Evolutionary conservation across 225 moss, liverwort and hornwort genomes (phyloP).

Genomic region (Bryoerythrophyllum caledonicum): DNA sequence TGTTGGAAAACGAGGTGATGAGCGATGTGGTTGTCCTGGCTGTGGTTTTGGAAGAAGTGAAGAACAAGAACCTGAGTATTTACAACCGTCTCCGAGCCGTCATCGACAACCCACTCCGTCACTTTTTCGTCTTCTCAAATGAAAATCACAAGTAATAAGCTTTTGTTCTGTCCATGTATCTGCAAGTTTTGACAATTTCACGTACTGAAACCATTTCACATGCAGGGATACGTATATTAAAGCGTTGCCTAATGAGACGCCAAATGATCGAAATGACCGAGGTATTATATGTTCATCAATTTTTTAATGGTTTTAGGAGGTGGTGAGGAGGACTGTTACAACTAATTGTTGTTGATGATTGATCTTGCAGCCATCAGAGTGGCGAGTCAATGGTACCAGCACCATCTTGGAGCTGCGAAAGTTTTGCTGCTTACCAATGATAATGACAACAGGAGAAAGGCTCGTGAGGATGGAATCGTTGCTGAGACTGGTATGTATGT

Average conservation of each 20-base stretch:
- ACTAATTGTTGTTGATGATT: slow-evolving; percentile 14
- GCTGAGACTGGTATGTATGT: slow-evolving; percentile 71
- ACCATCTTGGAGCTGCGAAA: slow-evolving; percentile 65
- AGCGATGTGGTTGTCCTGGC: slow-evolving; percentile 87
- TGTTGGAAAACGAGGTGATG: slow-evolving; percentile 84
- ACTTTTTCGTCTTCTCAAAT: slow-evolving; percentile 92
- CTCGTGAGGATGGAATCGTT: slow-evolving; percentile 74
- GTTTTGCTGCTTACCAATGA: slow-evolving; percentile 91
- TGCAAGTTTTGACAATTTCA: neutral
- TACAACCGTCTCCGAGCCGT: slow-evolving; percentile 89
- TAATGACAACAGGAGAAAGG: slow-evolving; percentile 82
- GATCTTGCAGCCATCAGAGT: slow-evolving; percentile 82
- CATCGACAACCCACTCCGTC: slow-evolving; percentile 74
- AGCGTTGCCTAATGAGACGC: slow-evolving; percentile 67
- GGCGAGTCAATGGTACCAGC: slow-evolving; percentile 93
- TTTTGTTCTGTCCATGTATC: slow-evolving; percentile 2
- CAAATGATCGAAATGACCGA: slow-evolving; percentile 98
- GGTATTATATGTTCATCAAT: slow-evolving; percentile 43
- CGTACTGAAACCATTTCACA: slow-evolving; percentile 6
- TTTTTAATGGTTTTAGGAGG: neutral
- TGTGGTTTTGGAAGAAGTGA: slow-evolving; percentile 92
- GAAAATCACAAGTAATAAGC: slow-evolving; percentile 79
- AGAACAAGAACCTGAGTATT: slow-evolving; percentile 83
- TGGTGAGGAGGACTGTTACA: neutral
- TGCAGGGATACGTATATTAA: slow-evolving; percentile 91